A percentile compares a stretch with the other conserved stretches of the same genome.
phyloP scores from a whole-genome alignment of 495 filamentous ascomycete genomes.

The Margaritispora aquatica region DNA sequence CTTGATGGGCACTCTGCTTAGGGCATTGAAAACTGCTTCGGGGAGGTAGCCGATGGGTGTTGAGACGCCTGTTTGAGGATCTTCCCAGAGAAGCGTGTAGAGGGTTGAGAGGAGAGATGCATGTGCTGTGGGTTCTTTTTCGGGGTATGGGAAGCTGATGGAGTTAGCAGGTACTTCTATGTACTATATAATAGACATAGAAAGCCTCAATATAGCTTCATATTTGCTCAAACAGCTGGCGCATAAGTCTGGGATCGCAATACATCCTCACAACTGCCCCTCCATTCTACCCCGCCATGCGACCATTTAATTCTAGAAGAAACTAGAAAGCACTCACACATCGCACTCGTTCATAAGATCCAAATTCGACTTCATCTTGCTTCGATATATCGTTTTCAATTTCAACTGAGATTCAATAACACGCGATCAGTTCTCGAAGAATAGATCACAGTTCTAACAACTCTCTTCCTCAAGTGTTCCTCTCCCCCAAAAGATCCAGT shows the following conservation, averaged over 20 bases:
- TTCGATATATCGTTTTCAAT: constrained; percentile 10
- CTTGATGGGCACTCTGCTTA: constrained; percentile 36
- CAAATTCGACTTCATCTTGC: constrained; percentile 42
- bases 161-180: not conserved
- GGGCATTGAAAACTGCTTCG: constrained; percentile 47
- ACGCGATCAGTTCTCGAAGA: not conserved
- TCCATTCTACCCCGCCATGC: constrained; percentile 1
- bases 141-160: constrained; percentile 61
- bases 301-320: constrained; percentile 1
- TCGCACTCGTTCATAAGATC: constrained; percentile 56
- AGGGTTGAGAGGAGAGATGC: constrained; percentile 41
- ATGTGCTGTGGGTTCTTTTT: constrained; percentile 46
- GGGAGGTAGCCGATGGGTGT: constrained; percentile 61
- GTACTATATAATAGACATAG: not conserved
- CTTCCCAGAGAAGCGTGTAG: constrained; percentile 39
- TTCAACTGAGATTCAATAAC: not conserved
- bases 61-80: constrained; percentile 27
- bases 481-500: not conserved
- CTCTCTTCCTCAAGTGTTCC: too few relatives aligned
- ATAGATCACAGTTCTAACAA: not conserved
- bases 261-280: not conserved
- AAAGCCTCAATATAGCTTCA: not conserved
- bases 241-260: too few relatives aligned
- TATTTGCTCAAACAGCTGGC: not conserved
- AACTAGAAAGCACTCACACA: constrained; percentile 38